phyloP scores from a whole-genome alignment of 306 rosid genomes.

The Quercus wislizeni region DNA sequence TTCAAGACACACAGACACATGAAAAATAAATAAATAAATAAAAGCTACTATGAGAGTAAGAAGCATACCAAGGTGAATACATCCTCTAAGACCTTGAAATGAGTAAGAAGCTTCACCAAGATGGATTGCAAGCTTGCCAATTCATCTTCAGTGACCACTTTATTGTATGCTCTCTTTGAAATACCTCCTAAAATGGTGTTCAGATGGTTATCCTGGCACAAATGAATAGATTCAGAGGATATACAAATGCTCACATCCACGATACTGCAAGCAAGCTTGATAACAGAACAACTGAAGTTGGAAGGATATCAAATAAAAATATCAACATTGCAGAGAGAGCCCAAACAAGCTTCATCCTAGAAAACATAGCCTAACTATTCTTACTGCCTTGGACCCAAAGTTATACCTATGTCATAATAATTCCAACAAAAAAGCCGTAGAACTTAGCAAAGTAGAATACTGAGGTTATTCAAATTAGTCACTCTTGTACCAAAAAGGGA shows the following conservation, averaged over 20 bases:
- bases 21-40: neutral
- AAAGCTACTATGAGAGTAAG: conserved; percentile 15
- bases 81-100: conserved; percentile 56
- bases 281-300: neutral
- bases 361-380: neutral
- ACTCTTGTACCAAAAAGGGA: neutral
- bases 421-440: too few species aligned
- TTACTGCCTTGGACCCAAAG: neutral
- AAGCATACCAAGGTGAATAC: conserved; percentile 61
- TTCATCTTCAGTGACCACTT: conserved; percentile 56
- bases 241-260: neutral
- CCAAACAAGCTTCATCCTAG: neutral
- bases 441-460: neutral
- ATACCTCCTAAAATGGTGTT: conserved; percentile 72
- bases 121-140: conserved; percentile 77
- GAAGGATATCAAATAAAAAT: neutral
- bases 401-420: neutral
- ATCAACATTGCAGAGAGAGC: neutral
- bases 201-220: conserved; percentile 65
- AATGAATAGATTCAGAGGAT: conserved; percentile 19
- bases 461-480: neutral
- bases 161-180: conserved; percentile 43
- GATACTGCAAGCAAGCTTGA: neutral
- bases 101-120: conserved; percentile 75
- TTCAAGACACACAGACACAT: neutral